A percentile compares a stretch with the other conserved stretches of the same genome.
Evolutionary conservation across 768 basidiomycete genomes (phyloP).

Genomic region (Tylopilus vinaceipallidus): DNA sequence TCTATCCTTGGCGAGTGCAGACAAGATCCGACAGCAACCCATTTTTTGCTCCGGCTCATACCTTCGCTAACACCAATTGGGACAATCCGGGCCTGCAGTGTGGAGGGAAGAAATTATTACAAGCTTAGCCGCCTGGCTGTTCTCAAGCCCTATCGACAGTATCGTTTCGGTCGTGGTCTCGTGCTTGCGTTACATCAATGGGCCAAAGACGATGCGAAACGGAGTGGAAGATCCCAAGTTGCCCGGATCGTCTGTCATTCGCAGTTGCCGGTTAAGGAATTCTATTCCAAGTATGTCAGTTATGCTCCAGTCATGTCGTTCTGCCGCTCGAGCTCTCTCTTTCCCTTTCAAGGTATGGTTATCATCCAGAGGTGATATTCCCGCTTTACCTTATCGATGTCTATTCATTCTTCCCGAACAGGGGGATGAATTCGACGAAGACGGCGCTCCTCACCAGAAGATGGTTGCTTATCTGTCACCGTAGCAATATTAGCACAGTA

Average conservation of each 20-base stretch:
- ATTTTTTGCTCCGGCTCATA: conserved; percentile 68
- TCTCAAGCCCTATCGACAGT: conserved; percentile 59
- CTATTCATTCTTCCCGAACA: conserved; percentile 33
- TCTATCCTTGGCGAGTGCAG: conserved; percentile 34
- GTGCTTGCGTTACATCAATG: conserved; percentile 62
- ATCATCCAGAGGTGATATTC: conserved; percentile 57
- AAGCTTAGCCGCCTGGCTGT: conserved; percentile 75
- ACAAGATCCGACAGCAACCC: conserved; percentile 59
- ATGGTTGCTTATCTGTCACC: conserved; percentile 62
- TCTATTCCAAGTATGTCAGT: conserved; percentile 66
- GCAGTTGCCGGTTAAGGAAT: conserved; percentile 64
- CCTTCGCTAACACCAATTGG: conserved; percentile 64
- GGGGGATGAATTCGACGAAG: conserved; percentile 77
- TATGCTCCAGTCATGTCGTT: conserved; percentile 10
- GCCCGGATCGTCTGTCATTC: conserved; percentile 61
- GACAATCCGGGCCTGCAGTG: conserved; percentile 56
- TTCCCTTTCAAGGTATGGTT: conserved; percentile 57
- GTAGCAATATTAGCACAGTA: conserved; percentile 30
- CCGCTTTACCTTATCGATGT: conserved; percentile 20
- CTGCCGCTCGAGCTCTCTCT: conserved; percentile 4
- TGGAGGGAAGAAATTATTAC: conserved; percentile 46
- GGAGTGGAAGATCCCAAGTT: conserved; percentile 22
- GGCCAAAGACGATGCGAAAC: conserved; percentile 42
- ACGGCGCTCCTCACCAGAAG: conserved; percentile 83
- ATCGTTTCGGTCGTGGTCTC: conserved; percentile 64